Evolutionary conservation across 305 asterid species (phyloP), one percentile per base, ranked within the genome.

Genomic region (Lippia alba): DNA sequence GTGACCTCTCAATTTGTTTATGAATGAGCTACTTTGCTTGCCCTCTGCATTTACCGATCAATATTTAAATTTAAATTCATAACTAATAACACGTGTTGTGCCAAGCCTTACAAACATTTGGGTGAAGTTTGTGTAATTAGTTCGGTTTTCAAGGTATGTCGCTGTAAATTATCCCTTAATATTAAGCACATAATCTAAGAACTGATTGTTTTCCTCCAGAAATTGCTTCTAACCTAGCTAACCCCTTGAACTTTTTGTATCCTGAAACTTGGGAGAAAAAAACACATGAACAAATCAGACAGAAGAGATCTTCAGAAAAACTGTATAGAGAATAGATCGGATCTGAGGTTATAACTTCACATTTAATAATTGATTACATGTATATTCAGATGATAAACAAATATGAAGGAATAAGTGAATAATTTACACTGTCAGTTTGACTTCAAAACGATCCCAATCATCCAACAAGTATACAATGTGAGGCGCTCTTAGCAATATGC

Each of bases 321-420:
- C 44, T 67, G 65, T 67, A 64, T 14, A 50, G 36, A 67, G 60
- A 50, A 67, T 32, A 56, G 66, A 76, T 75, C 75, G 57, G 76
- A 64, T 76, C 66, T 65, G 24, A 17, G 71, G 65, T 14, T 50
- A 20, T 10, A 76, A 46, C 58, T 49, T 59, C 69, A 76, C 16
- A 64, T 34, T 33, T 17, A 34, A 33, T 10, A 4, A 58, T 59
- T 64, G 44, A 12, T 24, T 3, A 24, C 30, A 24, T 4, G 9
- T 50, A 11, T 51, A 24, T 18, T 61, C 55, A 40, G 67, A 56
- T 64, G 69, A 40, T 17, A 57, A 12, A 70, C 73, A 65, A 59
- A 54, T 30, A 11, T 53, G 33, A 24, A 65, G 44, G 53, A 63
- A 67, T 67, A 68, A 62, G 69, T 15, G 24, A 46, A 61, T 57